Base-by-base conservation (phyloP, 768 basidiomycete genomes). In the Rhodotorula paludigena region DNA sequence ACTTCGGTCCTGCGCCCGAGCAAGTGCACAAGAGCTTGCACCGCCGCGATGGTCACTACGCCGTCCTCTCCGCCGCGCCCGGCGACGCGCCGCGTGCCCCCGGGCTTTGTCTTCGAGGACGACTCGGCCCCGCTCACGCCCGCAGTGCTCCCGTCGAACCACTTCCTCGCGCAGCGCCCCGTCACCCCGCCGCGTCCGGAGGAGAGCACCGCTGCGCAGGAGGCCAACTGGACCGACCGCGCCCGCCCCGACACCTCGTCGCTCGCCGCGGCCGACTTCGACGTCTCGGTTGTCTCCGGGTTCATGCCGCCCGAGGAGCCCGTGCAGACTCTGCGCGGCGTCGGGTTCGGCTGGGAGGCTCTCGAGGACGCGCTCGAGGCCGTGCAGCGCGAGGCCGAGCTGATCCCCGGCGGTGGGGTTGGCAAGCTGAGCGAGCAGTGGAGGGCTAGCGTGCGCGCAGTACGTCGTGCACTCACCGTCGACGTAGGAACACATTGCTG, bases 251-350 rank as follows among this genome's bases (percentile, higher is more conserved):
- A 85, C 68, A 84, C 83, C 21, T 82, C 84, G 30, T 87, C 88
- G 20, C 84, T 89, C 65, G 87, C 88, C 16, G 86, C 87, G 5
- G 87, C 89, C 72, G 89, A 89, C 81, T 98, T 91, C 81, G 92
- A 97, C 77, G 89, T 98, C 66, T 91, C 93, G 77, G 86, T 87
- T 16, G 82, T 85, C 23, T 90, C 91, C 0, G 93, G 94, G 0
- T 97, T 98, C 78, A 87, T 97, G 85, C 89, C 93, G 5, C 87
- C 89, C 0, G 61, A 94, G 85, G 84, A 86, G 85, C 51, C 75
- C 79, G 52, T 97, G 90, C 92, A 91, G 94, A 77, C 77, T 74
- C 16, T 76, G 77, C 28, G 84, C 84, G 57, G 79, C 76, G 23
- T 87, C 85, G 10, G 74, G 32, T 25, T 38, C 33, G 48, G 67